Conservation (phyloP, 2,329 filamentous ascomycete genomes). For the Aspergillus persii region DNA sequence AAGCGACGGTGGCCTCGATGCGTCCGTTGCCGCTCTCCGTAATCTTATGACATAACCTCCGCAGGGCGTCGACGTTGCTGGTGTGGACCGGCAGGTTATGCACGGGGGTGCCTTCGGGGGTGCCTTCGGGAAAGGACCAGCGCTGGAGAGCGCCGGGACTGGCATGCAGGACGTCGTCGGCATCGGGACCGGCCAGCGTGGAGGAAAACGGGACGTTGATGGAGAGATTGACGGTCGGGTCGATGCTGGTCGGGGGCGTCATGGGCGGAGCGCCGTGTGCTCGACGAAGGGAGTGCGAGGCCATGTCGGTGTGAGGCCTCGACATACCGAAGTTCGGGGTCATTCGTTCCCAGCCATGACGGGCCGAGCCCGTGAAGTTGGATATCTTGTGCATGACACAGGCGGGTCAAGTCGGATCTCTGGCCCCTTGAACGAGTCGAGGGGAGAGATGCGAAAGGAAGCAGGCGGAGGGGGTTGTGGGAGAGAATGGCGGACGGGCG, state of each 20-base stretch:
- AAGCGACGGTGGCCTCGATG: slow-evolving; percentile 79
- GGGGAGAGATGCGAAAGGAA: slow-evolving; percentile 30
- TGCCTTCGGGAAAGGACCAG: slow-evolving; percentile 90
- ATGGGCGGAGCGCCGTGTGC: slow-evolving; percentile 49
- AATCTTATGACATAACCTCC: slow-evolving; percentile 77
- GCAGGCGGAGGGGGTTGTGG: slow-evolving; percentile 10
- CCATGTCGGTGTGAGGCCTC: slow-evolving; percentile 57
- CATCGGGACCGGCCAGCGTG: slow-evolving; percentile 86
- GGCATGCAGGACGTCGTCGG: slow-evolving; percentile 91
- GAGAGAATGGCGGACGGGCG: slow-evolving; percentile 3
- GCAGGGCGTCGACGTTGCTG: slow-evolving; percentile 77
- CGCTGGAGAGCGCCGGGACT: slow-evolving; percentile 81
- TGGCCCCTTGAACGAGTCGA: slow-evolving; percentile 34
- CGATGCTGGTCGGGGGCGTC: slow-evolving; percentile 68
- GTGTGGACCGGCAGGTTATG: slow-evolving; percentile 90
- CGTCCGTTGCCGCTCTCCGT: slow-evolving; percentile 66
- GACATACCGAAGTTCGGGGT: slow-evolving; percentile 64
- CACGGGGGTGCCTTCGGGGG: slow-evolving; percentile 77
- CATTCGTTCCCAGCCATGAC: slow-evolving; percentile 68
- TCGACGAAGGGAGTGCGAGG: slow-evolving; percentile 56
- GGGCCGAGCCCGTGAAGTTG: slow-evolving; percentile 64
- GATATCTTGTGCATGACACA: slow-evolving; percentile 64
- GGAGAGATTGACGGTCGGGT: slow-evolving; percentile 81
- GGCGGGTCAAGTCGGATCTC: slow-evolving; percentile 26
- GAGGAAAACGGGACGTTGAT: slow-evolving; percentile 98